Conservation (phyloP, 2,329 filamentous ascomycete genomes). For the Botrytis porri region DNA sequence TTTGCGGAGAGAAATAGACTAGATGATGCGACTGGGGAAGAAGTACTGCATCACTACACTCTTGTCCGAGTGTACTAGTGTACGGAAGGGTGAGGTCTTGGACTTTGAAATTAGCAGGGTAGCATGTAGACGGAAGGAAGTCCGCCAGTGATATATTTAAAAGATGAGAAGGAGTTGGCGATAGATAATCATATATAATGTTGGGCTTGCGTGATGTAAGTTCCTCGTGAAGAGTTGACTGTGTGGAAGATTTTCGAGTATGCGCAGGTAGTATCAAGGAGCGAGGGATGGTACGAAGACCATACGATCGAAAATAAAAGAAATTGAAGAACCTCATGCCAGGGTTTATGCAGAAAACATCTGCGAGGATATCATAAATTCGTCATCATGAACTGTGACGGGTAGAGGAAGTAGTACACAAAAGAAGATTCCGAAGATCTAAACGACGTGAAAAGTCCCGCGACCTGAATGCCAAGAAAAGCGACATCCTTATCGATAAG, state of each 20-base stretch:
- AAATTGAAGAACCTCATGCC: constrained; percentile 22
- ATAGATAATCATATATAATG: constrained; percentile 49
- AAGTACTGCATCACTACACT: not conserved
- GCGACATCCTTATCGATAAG: constrained; percentile 18
- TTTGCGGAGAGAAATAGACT: constrained; percentile 77
- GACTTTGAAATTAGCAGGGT: constrained; percentile 26
- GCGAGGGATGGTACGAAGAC: constrained; percentile 1
- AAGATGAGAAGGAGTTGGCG: constrained; percentile 61
- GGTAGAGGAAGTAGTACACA: not conserved
- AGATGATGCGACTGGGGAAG: constrained; percentile 71
- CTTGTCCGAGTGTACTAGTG: not conserved
- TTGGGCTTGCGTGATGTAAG: constrained; percentile 31
- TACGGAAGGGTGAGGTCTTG: constrained; percentile 25
- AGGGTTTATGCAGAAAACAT: not conserved
- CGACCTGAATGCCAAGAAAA: constrained; percentile 13
- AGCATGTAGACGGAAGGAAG: constrained; percentile 45
- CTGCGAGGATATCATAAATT: constrained; percentile 5
- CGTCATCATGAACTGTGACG: not conserved
- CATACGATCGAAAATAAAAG: constrained; percentile 7
- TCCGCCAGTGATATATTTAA: constrained; percentile 61
- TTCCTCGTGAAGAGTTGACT: constrained; percentile 25
- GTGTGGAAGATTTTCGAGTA: constrained; percentile 14
- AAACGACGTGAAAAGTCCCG: not conserved
- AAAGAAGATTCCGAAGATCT: not conserved
- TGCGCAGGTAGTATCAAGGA: constrained; percentile 6